These are phyloP conservation scores for Quambalaria eucalypti DNA, from an alignment of 1,284 basidiomycete species.

Conservation along the genomic window DNA sequence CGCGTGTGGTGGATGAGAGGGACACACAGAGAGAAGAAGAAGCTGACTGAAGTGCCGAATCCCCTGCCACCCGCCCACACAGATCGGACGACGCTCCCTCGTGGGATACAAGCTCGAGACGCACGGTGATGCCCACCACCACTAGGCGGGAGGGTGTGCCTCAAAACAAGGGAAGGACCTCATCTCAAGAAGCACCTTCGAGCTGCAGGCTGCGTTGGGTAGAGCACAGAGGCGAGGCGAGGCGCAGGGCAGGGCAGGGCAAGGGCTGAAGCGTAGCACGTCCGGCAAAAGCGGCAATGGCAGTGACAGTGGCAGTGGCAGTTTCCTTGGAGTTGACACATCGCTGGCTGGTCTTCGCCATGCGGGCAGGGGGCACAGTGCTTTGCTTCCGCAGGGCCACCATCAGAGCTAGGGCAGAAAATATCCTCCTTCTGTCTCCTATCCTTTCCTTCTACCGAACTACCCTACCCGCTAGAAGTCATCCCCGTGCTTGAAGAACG, in stretches of 20 bases:
- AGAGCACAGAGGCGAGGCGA: neutral
- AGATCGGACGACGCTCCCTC: conserved; percentile 30
- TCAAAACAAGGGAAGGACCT: no score
- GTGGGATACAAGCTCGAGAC: conserved; percentile 38
- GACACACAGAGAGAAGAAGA: neutral
- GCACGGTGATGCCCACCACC: conserved; percentile 19
- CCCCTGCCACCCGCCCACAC: neutral
- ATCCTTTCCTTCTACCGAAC: neutral
- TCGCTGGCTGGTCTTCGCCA: neutral
- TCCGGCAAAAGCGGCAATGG: no score
- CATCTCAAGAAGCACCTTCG: neutral
- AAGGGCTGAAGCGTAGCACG: neutral
- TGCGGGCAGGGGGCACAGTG: neutral
- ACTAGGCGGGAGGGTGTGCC: neutral
- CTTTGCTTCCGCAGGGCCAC: neutral
- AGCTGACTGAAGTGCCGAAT: neutral
- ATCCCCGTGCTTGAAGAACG: neutral
- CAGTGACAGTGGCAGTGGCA: no score
- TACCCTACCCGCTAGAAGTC: neutral
- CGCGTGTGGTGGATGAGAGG: neutral
- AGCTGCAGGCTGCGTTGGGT: neutral
- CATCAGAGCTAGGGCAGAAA: neutral
- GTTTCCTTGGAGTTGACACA: no score
- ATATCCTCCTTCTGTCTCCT: neutral
- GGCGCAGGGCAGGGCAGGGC: neutral